A percentile compares a stretch with the other conserved stretches of the same genome.
Evolutionary conservation across 768 basidiomycete genomes (phyloP).

Genomic region (Boletus reticulatus): DNA sequence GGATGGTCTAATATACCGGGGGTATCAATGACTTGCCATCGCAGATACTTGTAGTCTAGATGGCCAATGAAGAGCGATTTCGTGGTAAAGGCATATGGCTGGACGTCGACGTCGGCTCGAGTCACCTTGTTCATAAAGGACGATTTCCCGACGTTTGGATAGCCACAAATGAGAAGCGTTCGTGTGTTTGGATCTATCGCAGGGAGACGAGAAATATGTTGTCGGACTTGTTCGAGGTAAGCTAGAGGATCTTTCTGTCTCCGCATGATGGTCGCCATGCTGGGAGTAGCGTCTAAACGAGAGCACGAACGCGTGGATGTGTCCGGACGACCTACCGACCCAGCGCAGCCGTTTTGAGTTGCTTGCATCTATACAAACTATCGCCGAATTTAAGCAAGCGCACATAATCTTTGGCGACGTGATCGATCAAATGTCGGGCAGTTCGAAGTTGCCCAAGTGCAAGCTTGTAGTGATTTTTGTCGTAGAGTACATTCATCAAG

Average conservation of each 20-base stretch:
- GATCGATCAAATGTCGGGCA: conserved; percentile 92
- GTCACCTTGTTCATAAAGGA: conserved; percentile 99
- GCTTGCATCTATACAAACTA: conserved; percentile 96
- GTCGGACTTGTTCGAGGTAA: conserved; percentile 98
- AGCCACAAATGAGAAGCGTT: conserved; percentile 96
- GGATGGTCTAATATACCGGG: conserved; percentile 98
- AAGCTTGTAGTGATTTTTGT: conserved; percentile 99
- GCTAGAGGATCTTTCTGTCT: conserved; percentile 98
- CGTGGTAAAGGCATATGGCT: conserved; percentile 99
- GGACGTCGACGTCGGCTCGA: conserved; percentile 97
- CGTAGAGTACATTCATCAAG: conserved; percentile 97
- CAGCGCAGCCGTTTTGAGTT: conserved; percentile 94
- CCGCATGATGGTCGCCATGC: conserved; percentile 99
- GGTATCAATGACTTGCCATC: conserved; percentile 99
- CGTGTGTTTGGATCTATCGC: conserved; percentile 98
- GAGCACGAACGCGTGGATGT: background rate
- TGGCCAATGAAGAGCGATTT: conserved; percentile 99
- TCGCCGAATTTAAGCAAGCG: conserved; percentile 97
- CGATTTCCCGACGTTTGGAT: conserved; percentile 99
- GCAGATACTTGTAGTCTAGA: conserved; percentile 97
- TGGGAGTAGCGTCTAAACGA: conserved; percentile 26
- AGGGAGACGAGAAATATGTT: conserved; percentile 98
- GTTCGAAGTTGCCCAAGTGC: conserved; percentile 97
- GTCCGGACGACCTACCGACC: conserved; percentile 72
- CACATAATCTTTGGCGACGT: conserved; percentile 96